Evolutionary conservation across 352 stramenopile species (phyloP).

Genomic region (Stramenopiles sp.): DNA sequence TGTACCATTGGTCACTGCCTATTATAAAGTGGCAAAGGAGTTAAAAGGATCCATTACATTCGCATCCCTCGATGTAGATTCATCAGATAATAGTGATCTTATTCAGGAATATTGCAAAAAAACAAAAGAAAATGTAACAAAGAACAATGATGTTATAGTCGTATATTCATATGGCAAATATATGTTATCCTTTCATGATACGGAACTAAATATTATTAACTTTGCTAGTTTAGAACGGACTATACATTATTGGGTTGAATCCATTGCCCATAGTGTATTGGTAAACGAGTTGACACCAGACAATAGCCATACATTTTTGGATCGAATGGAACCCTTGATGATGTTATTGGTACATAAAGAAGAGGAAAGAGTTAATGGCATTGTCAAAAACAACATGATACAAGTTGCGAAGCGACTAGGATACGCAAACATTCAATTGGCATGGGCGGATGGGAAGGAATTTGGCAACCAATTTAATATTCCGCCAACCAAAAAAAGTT

Average conservation of each 20-base stretch:
- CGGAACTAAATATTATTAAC: neutral
- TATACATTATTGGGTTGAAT: neutral
- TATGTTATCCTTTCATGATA: neutral
- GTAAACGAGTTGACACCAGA: neutral
- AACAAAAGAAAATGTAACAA: too few species aligned
- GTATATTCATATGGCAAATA: neutral
- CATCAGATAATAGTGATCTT: too few species aligned
- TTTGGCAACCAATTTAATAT: neutral
- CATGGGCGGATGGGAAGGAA: neutral
- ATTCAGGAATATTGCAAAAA: too few species aligned
- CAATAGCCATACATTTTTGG: conserved; percentile 7
- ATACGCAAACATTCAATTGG: neutral
- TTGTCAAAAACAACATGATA: neutral
- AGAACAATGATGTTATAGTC: neutral
- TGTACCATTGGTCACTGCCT: neutral
- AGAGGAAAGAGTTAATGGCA: neutral
- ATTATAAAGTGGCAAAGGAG: neutral
- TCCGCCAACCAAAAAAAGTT: neutral
- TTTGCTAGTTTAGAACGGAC: neutral
- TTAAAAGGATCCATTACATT: neutral
- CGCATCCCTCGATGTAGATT: neutral
- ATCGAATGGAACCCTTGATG: neutral
- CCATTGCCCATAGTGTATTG: neutral
- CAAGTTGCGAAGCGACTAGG: neutral
- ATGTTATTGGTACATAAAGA: neutral